Base-by-base conservation (phyloP, 148 eudicot species). In the Fagopyrum tataricum region DNA sequence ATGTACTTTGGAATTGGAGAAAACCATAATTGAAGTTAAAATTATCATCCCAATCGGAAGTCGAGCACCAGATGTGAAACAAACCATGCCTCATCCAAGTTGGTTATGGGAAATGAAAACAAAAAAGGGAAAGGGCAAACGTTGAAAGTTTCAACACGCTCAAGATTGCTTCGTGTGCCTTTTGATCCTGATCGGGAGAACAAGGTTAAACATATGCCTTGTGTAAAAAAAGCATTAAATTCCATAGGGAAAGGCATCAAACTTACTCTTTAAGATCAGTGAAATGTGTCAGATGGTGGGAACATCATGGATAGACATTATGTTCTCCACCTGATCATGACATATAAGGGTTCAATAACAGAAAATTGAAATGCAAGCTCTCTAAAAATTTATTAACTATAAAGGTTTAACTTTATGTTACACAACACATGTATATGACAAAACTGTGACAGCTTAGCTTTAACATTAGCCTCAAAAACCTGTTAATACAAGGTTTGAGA, bases 281-380 rank as follows among this genome's bases (percentile, higher is more conserved):
- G 99, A 97, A 52, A 96, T 81, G 74, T 81, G 97, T 97, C 99
- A 96, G 47, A 96, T 96, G 85, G 92, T 96, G 81, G 99, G 84
- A 72, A 96, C 99, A 73, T 96, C 99, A 75, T 85, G 84, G n/a
- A 96, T 84, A 43, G 96, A 88, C 76, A 92, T 75, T 17, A 96
- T 96, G 79, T 88, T 83, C 71, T 86, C 89, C 8, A 49, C 80
- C 98, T 95, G 86, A 58, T 66, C 75, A 59, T 31, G 49, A 59
- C 14, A 26, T 72, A 78, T 23, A 31, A 1, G 23, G 9, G 17
- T 75, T 47, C 31, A 48, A 67, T 17, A 15, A n/a, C 40, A 43
- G 17, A 7, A 75, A 18, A 70, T 18, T 20, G 2, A 70, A 9
- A 46, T 13, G 44, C 7, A 44, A 44, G 56, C 7, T 31, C 3